Base-by-base conservation (phyloP, 1,139 yeast species). In the Geotrichum cucujoidarum region DNA sequence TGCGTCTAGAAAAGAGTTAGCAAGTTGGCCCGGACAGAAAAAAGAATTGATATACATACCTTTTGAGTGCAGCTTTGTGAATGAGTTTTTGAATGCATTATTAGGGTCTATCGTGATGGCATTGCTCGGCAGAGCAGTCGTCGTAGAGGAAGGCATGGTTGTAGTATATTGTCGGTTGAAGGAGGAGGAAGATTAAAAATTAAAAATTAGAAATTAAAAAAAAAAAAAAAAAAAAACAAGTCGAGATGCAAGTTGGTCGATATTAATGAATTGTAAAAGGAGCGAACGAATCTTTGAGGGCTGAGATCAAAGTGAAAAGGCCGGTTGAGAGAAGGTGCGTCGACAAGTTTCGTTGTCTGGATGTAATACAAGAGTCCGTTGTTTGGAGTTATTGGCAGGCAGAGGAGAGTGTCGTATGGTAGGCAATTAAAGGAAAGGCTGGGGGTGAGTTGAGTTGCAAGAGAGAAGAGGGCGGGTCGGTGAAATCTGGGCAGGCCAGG, bases 1-100 rank as follows among this genome's bases (percentile, higher is more conserved):
- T 16, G 72, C 70, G 40, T 64, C 66, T 51, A 53, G 11, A 35
- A 14, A 13, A 6, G 36, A 16, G 31, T 36, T 39, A 4, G 7
- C 6, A 21, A 8, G 29, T 4, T 18, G 29, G 27, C 24, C 29
- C 24, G n/a, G 20, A 17, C 29, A 10, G 17, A 4, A 13, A 11
- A 20, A 34, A 34, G 37, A 4, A 4, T 4, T 34, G 37, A 17
- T n/a, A 34, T 16, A 36, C 45, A 4, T 39, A 46, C 49, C 50
- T 43, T 47, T 34, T 24, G 45, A 45, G n/a, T 34, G 43, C 8
- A 21, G 24, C 16, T 44, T 39, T 13, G 42, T 14, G 25, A 43
- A 48, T 17, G 43, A 30, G 31, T 31, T 13, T 21, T 48, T 48
- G 29, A 29, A 36, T 5, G 30, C 34, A 24, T 34, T 18, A n/a